Base-by-base conservation (phyloP, 108 stramenopile species). In the Nitzschia palea region DNA sequence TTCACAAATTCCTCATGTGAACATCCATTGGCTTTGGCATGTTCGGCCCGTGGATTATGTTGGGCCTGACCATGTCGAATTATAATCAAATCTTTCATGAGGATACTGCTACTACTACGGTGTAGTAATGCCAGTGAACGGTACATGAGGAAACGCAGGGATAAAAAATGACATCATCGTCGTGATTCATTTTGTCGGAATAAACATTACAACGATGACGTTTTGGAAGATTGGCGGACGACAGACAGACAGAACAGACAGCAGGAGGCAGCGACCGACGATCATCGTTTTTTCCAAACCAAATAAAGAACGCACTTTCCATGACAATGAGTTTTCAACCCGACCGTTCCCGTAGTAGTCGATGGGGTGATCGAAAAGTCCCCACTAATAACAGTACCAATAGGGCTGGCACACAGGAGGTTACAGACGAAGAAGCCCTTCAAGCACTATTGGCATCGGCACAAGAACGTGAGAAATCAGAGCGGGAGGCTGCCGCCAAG, bases 41-140 rank as follows among this genome's bases (percentile, higher is more conserved):
- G 59, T 72, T 92, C 91, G 1, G 91, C 91, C 1, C 87, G 71
- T 20, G 91, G 91, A 73, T 92, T 92, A 76, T 92, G 91, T 10
- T 70, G 33, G 1, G 91, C 91, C 66, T 92, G 91, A 6, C 87
- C 91, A 45, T 91, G 90, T 34, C 90, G 65, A 8, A 91, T 40
- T 40, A 91, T 56, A 20, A 65, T 71, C n/a, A 88, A 25, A 4
- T 70, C 67, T 68, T 85, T 88, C 8, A n/a, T n/a, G n/a, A n/a
- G n/a, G n/a, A n/a, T n/a, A n/a, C n/a, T n/a, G n/a, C n/a, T n/a
- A n/a, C n/a, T n/a, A n/a, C n/a, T n/a, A n/a, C n/a, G n/a, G n/a
- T n/a, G n/a, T n/a, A n/a, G n/a, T n/a, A n/a, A n/a, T n/a, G n/a
- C n/a, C n/a, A n/a, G n/a, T n/a, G n/a, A n/a, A n/a, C n/a, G n/a